Evolutionary conservation across 805 yeast genomes (phyloP).

Genomic region (Candida schatavii): DNA sequence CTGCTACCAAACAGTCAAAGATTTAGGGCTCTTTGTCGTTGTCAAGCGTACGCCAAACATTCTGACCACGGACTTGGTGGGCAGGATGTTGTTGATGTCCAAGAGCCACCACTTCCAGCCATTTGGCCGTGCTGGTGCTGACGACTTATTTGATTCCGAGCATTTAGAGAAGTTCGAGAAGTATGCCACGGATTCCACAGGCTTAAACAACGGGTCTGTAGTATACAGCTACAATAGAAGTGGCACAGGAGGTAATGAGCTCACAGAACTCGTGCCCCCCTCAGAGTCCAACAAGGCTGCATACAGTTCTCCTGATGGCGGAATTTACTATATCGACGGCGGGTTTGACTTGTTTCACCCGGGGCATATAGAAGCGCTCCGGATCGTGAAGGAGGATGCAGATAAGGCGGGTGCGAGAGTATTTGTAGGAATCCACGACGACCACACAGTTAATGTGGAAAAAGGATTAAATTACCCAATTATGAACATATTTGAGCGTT

Average conservation of each 20-base stretch:
- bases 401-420: conserved; percentile 40
- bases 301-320: conserved; percentile 15
- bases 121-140: conserved; percentile 17
- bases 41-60: conserved; percentile 94
- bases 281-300: conserved; percentile 15
- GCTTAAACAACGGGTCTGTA: conserved; percentile 53
- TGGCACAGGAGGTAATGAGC: conserved; percentile 10
- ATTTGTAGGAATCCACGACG: conserved; percentile 68
- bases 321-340: conserved; percentile 65
- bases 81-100: conserved; percentile 69
- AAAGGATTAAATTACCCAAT: conserved; percentile 72
- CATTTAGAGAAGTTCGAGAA: conserved; percentile 40
- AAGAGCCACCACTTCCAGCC: conserved; percentile 54
- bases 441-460: conserved; percentile 48
- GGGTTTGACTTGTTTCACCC: conserved; percentile 91
- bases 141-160: conserved; percentile 20
- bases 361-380: conserved; percentile 80
- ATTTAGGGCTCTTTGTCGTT: conserved; percentile 80
- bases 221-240: conserved; percentile 44
- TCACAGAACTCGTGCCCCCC: conserved; percentile 35
- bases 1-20: conserved; percentile 82
- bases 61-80: conserved; percentile 92
- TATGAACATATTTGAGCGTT: conserved; percentile 84
- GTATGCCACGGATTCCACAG: conserved; percentile 67
- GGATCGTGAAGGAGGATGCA: conserved; percentile 43